These are phyloP conservation scores for Aspergillus steynii DNA, from an alignment of 495 filamentous ascomycete species.

Conservation along the genomic window DNA sequence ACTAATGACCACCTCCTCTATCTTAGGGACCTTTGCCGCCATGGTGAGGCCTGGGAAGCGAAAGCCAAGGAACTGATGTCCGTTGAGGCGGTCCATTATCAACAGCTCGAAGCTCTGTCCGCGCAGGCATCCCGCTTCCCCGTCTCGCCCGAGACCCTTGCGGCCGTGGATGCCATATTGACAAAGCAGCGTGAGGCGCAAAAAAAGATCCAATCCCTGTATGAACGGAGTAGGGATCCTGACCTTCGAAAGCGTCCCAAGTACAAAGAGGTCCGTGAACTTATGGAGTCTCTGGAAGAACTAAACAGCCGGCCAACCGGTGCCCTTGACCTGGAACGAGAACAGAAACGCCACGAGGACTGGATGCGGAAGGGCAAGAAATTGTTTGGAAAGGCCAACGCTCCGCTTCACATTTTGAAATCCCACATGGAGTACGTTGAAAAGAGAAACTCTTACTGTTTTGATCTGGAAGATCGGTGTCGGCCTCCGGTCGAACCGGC, in stretches of 20 bases:
- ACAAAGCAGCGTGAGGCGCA: constrained; percentile 96
- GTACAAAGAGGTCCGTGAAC: constrained; percentile 86
- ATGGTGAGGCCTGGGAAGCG: constrained; percentile 84
- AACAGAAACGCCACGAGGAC: constrained; percentile 94
- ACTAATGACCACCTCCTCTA: constrained; percentile 74
- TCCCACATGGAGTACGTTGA: constrained; percentile 93
- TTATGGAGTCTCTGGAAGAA: constrained; percentile 82
- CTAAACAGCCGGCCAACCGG: constrained; percentile 89
- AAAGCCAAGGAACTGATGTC: constrained; percentile 94
- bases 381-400: constrained; percentile 97
- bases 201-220: constrained; percentile 77
- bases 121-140: constrained; percentile 74
- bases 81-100: constrained; percentile 86
- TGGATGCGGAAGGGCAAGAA: constrained; percentile 99
- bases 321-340: constrained; percentile 89
- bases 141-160: constrained; percentile 77
- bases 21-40: constrained; percentile 71
- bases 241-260: constrained; percentile 80
- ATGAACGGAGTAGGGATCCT: constrained; percentile 69
- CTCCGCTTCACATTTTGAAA: constrained; percentile 90
- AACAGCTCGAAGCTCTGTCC: constrained; percentile 89
- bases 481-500: constrained; percentile 88
- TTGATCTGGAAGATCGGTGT: constrained; percentile 87
- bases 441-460: constrained; percentile 84
- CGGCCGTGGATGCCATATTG: constrained; percentile 85